A percentile compares a stretch with the other conserved stretches of the same genome.
phyloP scores from a whole-genome alignment of 129 eudicot species.

The Daucus carota region DH1_v3.0 NC_030382.2:11840001-11840500 shows the following conservation, averaged over 20 bases:
- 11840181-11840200: neutral
- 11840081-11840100: neutral
- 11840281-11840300: neutral
- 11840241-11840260: neutral
- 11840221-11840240: neutral
- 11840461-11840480: too few species aligned
- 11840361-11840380: neutral
- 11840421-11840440: too few species aligned
- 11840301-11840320: neutral
- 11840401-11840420: too few species aligned
- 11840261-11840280: neutral
- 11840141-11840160: neutral
- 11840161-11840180: neutral
- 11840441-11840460: too few species aligned
- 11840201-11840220: neutral
- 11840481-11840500: neutral
- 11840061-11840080: neutral
- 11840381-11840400: too few species aligned
- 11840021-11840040: constrained; percentile 21
- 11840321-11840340: neutral
- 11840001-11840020: constrained; percentile 91
- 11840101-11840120: neutral
- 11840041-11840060: neutral
- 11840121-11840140: neutral
- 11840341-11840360: too few species aligned